Conservation (phyloP, 2,329 filamentous ascomycete species). For the Cladosporium colombiae region DNA sequence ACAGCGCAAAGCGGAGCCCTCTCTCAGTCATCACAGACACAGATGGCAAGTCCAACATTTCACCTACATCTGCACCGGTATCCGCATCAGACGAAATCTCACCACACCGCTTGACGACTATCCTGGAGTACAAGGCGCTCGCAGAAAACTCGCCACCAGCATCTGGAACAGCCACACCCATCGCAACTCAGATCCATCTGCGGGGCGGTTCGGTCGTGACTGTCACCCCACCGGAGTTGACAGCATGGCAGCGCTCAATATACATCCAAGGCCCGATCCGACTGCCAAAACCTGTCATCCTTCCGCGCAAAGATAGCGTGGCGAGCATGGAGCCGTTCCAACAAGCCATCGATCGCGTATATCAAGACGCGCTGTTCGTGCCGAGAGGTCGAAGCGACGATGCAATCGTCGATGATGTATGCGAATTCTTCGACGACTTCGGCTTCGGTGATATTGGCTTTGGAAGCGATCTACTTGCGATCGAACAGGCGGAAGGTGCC, state of each 20-base stretch:
- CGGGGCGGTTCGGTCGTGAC: slow-evolving; percentile 39
- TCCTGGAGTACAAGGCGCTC: slow-evolving; percentile 24
- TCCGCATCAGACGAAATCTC: slow-evolving; percentile 19
- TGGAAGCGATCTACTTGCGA: slow-evolving; percentile 26
- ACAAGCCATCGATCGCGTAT: slow-evolving; percentile 35
- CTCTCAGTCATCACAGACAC: slow-evolving; percentile 29
- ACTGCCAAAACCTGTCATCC: slow-evolving; percentile 37
- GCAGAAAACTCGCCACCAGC: slow-evolving; percentile 28
- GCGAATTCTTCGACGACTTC: slow-evolving; percentile 45
- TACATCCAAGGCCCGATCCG: slow-evolving; percentile 48
- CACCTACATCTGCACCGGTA: not conserved
- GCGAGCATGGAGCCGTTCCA: slow-evolving; percentile 44
- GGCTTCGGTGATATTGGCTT: slow-evolving; percentile 36
- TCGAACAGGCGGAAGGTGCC: slow-evolving; percentile 2
- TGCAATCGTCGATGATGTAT: slow-evolving; percentile 42
- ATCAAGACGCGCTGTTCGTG: slow-evolving; percentile 31
- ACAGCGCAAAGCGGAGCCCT: slow-evolving; percentile 25
- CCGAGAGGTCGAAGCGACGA: slow-evolving; percentile 38
- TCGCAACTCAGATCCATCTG: slow-evolving; percentile 35
- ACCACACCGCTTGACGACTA: slow-evolving; percentile 27
- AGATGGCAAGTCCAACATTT: slow-evolving; percentile 21
- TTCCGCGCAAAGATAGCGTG: slow-evolving; percentile 43
- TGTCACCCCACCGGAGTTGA: slow-evolving; percentile 38
- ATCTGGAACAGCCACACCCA: slow-evolving; percentile 27
- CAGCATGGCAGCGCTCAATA: slow-evolving; percentile 37